Evolutionary conservation across 106 monocot species (phyloP), one percentile per base, ranked within the genome.

Genomic region (Apostasia ramifera): DNA sequence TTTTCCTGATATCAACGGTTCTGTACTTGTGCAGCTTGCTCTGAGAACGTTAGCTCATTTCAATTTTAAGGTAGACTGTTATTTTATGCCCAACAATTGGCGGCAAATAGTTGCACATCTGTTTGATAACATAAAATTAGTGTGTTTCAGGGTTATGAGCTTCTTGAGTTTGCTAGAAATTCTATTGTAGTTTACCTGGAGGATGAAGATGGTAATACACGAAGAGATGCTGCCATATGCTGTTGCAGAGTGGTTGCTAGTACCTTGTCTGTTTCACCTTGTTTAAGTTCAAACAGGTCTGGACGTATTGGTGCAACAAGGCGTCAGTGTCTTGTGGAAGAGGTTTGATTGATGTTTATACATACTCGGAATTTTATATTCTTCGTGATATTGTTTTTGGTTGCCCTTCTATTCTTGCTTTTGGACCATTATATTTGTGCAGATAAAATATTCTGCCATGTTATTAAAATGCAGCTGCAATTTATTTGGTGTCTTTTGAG

Each of bases 171-270:
- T 83, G 86, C 92, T 54, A 82, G 89, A 87, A 89, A 87, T 71
- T 80, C 89, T 70, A 92, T 92, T 70, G 82, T 97, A 68, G 64
- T 78, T 66, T 97, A 92, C 80, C 73, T 97, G 74, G 95, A 97
- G 67, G 95, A 97, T 83, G 92, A 97, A 59, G 95, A 97, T 81
- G 83, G 89, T 66, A 76, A 76, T 54, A 97, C 92, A n/a, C 74
- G 95, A 70, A 92, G 81, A 74, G 86, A 89, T 75, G 92, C 95
- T 65, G 92, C 95, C 71, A 70, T 89, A 63, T 97, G 95, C 66
- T 97, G 92, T 77, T 92, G 95, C 71, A 84, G 86, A 83, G 75
- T 92, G 79, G 82, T 89, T 61, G 89, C 84, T 51, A 89, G 84
- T 55, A 92, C 89, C 51, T 80, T 95, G 26, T 75, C 84, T 64